Evolutionary conservation across 768 basidiomycete genomes (phyloP), one percentile per base, ranked within the genome.

Genomic region (Mycena amicta): DNA sequence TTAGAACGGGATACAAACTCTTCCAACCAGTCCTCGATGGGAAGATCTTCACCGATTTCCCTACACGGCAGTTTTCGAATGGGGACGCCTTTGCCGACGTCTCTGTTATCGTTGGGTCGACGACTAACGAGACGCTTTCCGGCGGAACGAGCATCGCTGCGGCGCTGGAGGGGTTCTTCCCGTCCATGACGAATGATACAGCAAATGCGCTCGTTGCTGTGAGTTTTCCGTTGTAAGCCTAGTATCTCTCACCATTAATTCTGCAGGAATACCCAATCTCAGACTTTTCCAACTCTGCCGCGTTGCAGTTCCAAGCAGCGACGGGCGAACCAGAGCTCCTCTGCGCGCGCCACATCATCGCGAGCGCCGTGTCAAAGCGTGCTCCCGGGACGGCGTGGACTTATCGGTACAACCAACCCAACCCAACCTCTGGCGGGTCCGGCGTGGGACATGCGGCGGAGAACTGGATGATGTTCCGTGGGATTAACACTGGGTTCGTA

Each of bases 381-480:
- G 70, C 65, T 16, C 4, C 12, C 12, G 43, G 15, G 15, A 70
- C 71, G 16, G 69, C 80, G 2, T 87, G 77, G 77, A 82, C 81
- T 13, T 86, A 86, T 63, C 76, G 84, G 26, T 86, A 85, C 68
- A 86, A 86, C 67, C 82, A 86, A 57, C 71, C 75, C 3, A 80
- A 83, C 52, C 81, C 81, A 5, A 80, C 81, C 0, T 59, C 61
- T 3, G 71, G 71, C 16, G 71, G 71, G 18, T 52, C 67, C 1
- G 71, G 51, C 8, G 80, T 83, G 1, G 68, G 52, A 1, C 85
- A 86, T 60, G 79, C 85, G 5, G 77, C 86, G 1, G 86, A 85
- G 66, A 86, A 87, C 63, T 86, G 82, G 81, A 86, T 85, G 83
- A 83, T 87, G 85, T 86, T 85, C 72, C 68, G 70, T 22, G 86